Percentiles rank a stretch among this genome's conserved stretches.
Conservation (phyloP, 1,284 basidiomycete species). For the Papiliotrema flavescens region DNA sequence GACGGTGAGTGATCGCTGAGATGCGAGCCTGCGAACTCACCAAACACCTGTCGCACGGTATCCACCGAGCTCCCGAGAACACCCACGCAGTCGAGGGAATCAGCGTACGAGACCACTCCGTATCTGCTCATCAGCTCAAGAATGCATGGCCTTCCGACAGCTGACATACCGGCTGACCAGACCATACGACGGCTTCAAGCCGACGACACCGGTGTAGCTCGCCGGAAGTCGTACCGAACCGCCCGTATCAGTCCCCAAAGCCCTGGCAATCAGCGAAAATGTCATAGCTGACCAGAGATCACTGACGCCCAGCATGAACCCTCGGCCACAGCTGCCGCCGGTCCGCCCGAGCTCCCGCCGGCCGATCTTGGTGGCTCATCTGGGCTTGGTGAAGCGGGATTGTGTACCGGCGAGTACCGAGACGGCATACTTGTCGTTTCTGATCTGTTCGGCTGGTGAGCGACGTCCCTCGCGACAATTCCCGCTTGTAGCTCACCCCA, state of each 20-base stretch:
- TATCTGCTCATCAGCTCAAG: slow-evolving; percentile 54
- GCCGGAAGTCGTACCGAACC: slow-evolving; percentile 91
- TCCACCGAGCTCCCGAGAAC: slow-evolving; percentile 62
- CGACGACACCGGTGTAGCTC: slow-evolving; percentile 86
- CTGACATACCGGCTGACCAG: slow-evolving; percentile 68
- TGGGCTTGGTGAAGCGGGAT: slow-evolving; percentile 55
- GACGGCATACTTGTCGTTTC: slow-evolving; percentile 29
- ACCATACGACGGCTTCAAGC: slow-evolving; percentile 93
- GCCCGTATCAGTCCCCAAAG: slow-evolving; percentile 91
- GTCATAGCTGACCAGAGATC: no score
- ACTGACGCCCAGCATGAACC: slow-evolving; percentile 74
- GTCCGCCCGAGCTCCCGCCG: slow-evolving; percentile 56
- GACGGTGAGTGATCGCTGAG: not conserved
- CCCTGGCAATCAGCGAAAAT: slow-evolving; percentile 53
- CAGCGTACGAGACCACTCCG: slow-evolving; percentile 90
- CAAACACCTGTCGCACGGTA: slow-evolving; percentile 58
- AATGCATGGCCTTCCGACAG: not conserved
- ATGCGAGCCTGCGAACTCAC: slow-evolving; percentile 50
- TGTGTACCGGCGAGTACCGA: slow-evolving; percentile 59
- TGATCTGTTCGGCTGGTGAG: slow-evolving; percentile 16
- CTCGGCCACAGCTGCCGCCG: slow-evolving; percentile 53
- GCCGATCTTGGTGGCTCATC: slow-evolving; percentile 59
- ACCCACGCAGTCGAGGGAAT: slow-evolving; percentile 92
- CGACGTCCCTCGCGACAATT: not conserved
- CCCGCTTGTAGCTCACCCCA: slow-evolving; percentile 64